These are phyloP conservation scores for Mediolabrus comicus DNA, from an alignment of 108 stramenopile genomes.

Conservation along the genomic window DNA sequence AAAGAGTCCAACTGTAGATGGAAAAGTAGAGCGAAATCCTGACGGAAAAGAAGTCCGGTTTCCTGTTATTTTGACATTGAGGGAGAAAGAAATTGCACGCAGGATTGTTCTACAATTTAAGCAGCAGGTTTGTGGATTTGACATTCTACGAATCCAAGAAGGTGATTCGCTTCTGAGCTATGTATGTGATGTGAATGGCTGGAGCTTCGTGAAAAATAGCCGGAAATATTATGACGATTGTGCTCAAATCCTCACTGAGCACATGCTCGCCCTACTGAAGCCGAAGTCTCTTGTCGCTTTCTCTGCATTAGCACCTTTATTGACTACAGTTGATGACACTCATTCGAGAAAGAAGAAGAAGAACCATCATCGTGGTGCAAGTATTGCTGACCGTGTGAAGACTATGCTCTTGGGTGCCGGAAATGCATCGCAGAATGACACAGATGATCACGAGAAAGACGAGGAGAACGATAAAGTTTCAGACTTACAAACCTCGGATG, in stretches of 20 bases:
- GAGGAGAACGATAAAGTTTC: slow-evolving; percentile 37
- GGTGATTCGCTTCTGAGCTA: slow-evolving; percentile 83
- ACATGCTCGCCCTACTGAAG: slow-evolving; percentile 84
- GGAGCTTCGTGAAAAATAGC: slow-evolving; percentile 96
- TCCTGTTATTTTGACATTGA: slow-evolving; percentile 92
- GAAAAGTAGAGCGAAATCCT: slow-evolving; percentile 92
- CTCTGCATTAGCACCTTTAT: slow-evolving; percentile 79
- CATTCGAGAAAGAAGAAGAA: slow-evolving; percentile 11
- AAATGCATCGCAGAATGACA: slow-evolving; percentile 9
- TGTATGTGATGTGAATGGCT: slow-evolving; percentile 99
- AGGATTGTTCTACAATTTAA: slow-evolving; percentile 90
- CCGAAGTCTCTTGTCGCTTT: slow-evolving; percentile 63
- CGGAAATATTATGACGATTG: slow-evolving; percentile 98
- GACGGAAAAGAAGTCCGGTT: slow-evolving; percentile 97
- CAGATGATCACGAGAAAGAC: slow-evolving; percentile 16
- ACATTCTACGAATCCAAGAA: slow-evolving; percentile 76
- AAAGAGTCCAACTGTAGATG: slow-evolving; percentile 96
- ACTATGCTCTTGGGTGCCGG: slow-evolving; percentile 36
- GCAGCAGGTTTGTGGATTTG: slow-evolving; percentile 98
- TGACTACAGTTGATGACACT: slow-evolving; percentile 42
- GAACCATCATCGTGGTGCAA: slow-evolving; percentile 23
- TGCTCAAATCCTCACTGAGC: slow-evolving; percentile 89
- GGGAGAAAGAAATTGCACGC: slow-evolving; percentile 96
- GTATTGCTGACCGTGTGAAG: slow-evolving; percentile 43
- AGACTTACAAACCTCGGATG: slow-evolving; percentile 13